Evolutionary conservation across 805 yeast species (phyloP), one percentile per base, ranked within the genome.

Genomic region (Kodamaea kaohsiungensis): DNA sequence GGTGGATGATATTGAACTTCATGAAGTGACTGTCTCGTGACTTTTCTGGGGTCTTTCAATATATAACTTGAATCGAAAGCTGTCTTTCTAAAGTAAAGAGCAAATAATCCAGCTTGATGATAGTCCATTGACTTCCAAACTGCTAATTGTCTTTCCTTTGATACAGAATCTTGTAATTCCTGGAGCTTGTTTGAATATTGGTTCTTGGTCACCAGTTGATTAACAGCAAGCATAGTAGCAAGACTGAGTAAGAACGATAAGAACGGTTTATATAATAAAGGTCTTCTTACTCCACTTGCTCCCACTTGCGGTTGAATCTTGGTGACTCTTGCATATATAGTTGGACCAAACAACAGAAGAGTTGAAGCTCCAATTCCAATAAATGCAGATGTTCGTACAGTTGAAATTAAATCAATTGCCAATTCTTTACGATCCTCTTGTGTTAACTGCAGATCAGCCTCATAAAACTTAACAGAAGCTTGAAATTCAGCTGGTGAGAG

Each of bases 51-150:
- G 45, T 65, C 65, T 38, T 58, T 59, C 54, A 66, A 52, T 4
- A 64, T 60, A 30, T 59, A 61, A 15, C 57, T 52, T 1, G 67
- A 65, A 39, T 66, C 64, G 7, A 56, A 51, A 4, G 65, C 59
- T 6, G 69, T 55, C 45, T 61, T 61, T 30, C 55, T 51, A 52
- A 57, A 66, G 60, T 66, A 66, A 37, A 61, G 54, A 53, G 63
- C 72, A 58, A 74, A 76, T 27, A 72, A 55, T 4, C 74, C 67
- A 5, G 74, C 65, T 40, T 69, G 75, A 47, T 66, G 71, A 27
- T 66, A 65, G 49, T 71, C 74, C 67, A 75, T 66, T 12, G 72
- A 49, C 55, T 65, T 65, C 80, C 79, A 76, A 15, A 67, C 74
- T 7, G 58, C 55, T 42, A 59, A 56, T 52, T 65, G 66, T 16